A percentile compares a stretch with the other conserved stretches of the same genome.
Conservation (phyloP, 345 rosid genomes). For the Acer campestre region DNA sequence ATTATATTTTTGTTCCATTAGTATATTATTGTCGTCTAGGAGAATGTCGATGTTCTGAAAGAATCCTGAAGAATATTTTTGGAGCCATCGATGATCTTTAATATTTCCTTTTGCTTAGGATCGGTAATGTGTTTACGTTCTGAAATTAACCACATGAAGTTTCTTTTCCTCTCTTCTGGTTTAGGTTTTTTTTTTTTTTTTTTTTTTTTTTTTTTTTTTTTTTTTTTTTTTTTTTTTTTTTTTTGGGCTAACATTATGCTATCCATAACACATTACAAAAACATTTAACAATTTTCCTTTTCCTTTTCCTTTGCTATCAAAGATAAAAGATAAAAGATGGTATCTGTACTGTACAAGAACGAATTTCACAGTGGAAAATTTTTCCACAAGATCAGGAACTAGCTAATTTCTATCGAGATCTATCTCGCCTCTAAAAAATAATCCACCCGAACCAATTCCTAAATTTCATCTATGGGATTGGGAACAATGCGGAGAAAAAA, state of each 20-base stretch:
- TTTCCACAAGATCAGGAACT: slow-evolving; percentile 29
- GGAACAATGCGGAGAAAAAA: not conserved
- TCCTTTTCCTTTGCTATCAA: slow-evolving; percentile 12
- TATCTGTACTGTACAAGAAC: slow-evolving; percentile 42
- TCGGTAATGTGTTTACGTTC: not conserved
- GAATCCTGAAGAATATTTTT: not conserved
- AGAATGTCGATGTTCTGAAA: too few species aligned
- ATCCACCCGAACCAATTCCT: slow-evolving; percentile 13
- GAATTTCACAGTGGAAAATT: slow-evolving; percentile 30
- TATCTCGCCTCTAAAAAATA: slow-evolving; percentile 4
- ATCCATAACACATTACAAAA: not conserved
- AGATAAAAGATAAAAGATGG: slow-evolving; percentile 14
- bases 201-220: not conserved
- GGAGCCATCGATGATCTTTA: not conserved
- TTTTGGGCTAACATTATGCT: not conserved
- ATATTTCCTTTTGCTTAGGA: not conserved
- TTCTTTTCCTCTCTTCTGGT: not conserved
- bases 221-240: not conserved
- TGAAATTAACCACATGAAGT: not conserved
- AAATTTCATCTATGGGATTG: slow-evolving; percentile 24
- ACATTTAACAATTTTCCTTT: not conserved
- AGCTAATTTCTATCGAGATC: slow-evolving; percentile 21
- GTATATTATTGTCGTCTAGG: not conserved
- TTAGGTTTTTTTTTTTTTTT: not conserved
- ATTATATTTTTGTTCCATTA: too few species aligned